Conservation (phyloP, 805 yeast species). For the Sugiyamaella chiloensis region DNA sequence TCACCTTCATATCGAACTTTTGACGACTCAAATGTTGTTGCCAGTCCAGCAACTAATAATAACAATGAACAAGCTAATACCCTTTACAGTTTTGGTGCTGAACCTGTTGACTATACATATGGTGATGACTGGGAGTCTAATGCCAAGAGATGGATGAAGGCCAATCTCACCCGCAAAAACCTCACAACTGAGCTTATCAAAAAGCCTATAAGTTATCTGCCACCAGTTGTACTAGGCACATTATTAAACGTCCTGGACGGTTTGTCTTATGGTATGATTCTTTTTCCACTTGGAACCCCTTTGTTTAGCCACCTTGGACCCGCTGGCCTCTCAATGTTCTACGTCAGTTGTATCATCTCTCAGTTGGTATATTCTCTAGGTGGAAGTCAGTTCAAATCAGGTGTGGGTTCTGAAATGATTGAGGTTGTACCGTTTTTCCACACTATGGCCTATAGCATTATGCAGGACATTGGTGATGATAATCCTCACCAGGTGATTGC, state of each 20-base stretch:
- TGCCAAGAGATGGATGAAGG: slow-evolving; percentile 5
- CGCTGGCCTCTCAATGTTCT: slow-evolving; percentile 90
- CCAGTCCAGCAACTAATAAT: too few species aligned
- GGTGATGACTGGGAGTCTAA: too few species aligned
- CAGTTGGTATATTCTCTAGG: slow-evolving; percentile 88
- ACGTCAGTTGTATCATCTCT: slow-evolving; percentile 83
- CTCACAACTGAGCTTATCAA: slow-evolving; percentile 2
- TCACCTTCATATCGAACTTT: too few species aligned
- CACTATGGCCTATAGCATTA: slow-evolving; percentile 79
- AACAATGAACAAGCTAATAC: too few species aligned
- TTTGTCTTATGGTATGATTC: slow-evolving; percentile 93
- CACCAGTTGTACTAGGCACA: slow-evolving; percentile 83
- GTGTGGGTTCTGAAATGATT: slow-evolving; percentile 98
- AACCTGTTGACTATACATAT: too few species aligned
- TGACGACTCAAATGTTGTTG: too few species aligned
- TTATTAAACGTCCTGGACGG: slow-evolving; percentile 88
- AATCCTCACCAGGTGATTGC: slow-evolving; percentile 55
- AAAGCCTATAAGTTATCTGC: slow-evolving; percentile 50
- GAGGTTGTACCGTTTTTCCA: slow-evolving; percentile 99
- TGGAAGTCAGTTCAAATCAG: slow-evolving; percentile 82
- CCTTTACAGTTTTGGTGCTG: too few species aligned
- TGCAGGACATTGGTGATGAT: slow-evolving; percentile 51
- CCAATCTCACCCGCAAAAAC: slow-evolving; percentile 5
- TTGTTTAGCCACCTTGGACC: slow-evolving; percentile 78
- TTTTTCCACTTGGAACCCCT: slow-evolving; percentile 86